Percentiles rank a stretch among this genome's conserved stretches.
These are phyloP conservation scores for Neurospora tetraspora DNA, from an alignment of 495 filamentous ascomycete species.

Conservation along the genomic window DNA sequence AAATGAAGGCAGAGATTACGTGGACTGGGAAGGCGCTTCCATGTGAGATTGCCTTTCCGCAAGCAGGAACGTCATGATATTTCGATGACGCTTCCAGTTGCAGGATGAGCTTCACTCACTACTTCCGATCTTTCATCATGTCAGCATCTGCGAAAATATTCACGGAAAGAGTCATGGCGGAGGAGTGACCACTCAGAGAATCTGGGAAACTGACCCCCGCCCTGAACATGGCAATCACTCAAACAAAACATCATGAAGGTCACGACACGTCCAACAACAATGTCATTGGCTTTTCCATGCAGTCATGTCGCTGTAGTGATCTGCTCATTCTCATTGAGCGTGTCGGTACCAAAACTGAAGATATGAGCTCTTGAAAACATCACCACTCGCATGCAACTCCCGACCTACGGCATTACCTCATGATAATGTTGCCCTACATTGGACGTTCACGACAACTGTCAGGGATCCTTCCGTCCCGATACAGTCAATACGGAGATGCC, in stretches of 20 bases:
- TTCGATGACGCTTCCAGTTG: neutral
- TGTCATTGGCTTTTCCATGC: neutral
- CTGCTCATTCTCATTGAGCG: neutral
- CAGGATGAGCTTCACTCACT: neutral
- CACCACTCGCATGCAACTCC: neutral
- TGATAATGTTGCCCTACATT: neutral
- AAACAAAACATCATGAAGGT: neutral
- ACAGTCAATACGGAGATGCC: too few species aligned
- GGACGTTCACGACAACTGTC: neutral
- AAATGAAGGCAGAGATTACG: neutral
- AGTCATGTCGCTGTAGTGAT: neutral
- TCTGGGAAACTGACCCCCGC: neutral
- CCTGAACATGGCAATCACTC: neutral
- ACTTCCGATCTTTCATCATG: neutral
- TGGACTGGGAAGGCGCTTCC: neutral
- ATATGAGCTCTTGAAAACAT: neutral
- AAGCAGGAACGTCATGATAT: neutral
- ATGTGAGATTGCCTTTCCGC: neutral
- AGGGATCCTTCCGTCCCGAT: neutral
- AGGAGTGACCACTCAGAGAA: neutral
- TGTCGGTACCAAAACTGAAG: neutral
- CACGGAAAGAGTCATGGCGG: neutral
- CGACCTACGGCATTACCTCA: neutral
- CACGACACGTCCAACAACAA: neutral
- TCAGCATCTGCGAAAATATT: neutral